A percentile compares a stretch with the other conserved stretches of the same genome.
Evolutionary conservation across 305 asterid genomes (phyloP).

Genomic region (Solanum hybrid): DNA sequence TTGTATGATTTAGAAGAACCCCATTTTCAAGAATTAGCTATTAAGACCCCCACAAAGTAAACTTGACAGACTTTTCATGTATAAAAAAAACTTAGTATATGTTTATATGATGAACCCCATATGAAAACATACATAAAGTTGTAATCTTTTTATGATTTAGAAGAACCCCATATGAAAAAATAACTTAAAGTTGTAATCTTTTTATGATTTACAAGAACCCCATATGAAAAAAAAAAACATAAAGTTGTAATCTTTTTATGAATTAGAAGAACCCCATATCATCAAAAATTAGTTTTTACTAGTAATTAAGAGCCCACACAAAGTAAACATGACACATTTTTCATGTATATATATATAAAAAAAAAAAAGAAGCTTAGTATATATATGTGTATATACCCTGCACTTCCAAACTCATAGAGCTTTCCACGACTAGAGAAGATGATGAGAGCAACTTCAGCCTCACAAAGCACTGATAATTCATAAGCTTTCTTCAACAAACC

Average conservation of each 20-base stretch:
- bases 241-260: background rate
- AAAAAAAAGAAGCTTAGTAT: background rate
- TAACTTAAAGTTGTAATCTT: background rate
- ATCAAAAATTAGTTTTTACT: background rate
- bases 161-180: background rate
- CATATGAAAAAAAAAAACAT: background rate
- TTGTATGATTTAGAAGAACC: background rate
- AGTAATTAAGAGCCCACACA: background rate
- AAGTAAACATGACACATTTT: background rate
- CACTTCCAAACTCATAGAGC: constrained; percentile 71
- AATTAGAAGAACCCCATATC: background rate
- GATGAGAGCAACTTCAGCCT: constrained; percentile 82
- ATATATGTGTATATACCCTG: constrained; percentile 31
- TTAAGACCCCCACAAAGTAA: background rate
- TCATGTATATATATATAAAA: background rate
- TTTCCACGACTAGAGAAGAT: constrained; percentile 82
- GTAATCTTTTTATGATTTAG: background rate
- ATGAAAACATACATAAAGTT: background rate
- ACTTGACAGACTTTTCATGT: background rate
- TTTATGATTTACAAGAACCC: background rate
- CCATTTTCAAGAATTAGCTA: background rate
- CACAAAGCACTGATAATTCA: constrained; percentile 81
- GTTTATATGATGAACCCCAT: background rate
- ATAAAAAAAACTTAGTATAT: background rate
- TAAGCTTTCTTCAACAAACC: constrained; percentile 83